Evolutionary conservation across 2,329 filamentous ascomycete genomes (phyloP).

Genomic region (Paracorniculantispora psalliotae): DNA sequence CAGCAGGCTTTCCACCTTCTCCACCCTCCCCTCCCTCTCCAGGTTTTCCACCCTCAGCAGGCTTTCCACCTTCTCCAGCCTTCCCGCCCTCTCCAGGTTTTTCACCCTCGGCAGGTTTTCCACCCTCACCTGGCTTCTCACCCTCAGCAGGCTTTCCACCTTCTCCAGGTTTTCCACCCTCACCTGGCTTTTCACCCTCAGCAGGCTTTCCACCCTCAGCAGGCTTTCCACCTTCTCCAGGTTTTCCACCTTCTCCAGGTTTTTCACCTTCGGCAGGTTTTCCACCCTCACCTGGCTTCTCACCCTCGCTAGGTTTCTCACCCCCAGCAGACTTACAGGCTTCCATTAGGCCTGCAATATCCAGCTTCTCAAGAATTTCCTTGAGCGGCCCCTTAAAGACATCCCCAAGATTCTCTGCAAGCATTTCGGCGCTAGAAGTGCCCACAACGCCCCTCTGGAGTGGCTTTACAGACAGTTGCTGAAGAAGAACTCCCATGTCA

Average conservation of each 20-base stretch:
- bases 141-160: neutral
- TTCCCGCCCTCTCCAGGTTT: neutral
- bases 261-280: no score
- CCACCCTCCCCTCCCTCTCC: neutral
- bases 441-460: neutral
- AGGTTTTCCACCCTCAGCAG: neutral
- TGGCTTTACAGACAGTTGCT: neutral
- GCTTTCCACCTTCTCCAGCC: neutral
- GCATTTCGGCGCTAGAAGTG: neutral
- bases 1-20: neutral
- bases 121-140: neutral
- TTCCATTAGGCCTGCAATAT: neutral
- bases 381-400: slow-evolving; percentile 1
- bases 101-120: neutral
- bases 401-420: neutral
- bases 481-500: neutral
- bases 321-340: neutral
- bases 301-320: neutral
- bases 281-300: neutral
- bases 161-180: neutral
- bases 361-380: neutral
- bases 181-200: no score
- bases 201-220: neutral
- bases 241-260: neutral
- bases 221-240: neutral